Conservation (phyloP, 768 basidiomycete species). For the Rhodosporidiobolus odoratus region DNA sequence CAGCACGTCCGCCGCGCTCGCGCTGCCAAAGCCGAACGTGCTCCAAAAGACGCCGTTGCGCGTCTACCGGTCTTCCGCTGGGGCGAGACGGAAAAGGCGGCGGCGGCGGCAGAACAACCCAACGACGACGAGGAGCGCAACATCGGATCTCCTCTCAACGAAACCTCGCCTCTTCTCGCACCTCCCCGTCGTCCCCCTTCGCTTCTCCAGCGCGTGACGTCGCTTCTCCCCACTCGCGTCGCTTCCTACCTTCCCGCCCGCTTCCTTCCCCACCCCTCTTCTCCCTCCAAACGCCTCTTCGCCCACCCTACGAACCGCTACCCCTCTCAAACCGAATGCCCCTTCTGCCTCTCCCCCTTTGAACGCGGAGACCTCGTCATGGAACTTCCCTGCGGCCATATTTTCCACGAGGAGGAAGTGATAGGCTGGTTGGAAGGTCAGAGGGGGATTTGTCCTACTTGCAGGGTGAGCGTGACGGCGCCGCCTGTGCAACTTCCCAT, state of each 20-base stretch:
- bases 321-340: conserved; percentile 60
- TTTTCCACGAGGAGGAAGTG: conserved; percentile 65
- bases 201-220: conserved; percentile 16
- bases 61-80: conserved; percentile 75
- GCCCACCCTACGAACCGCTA: conserved; percentile 9
- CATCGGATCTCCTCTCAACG: conserved; percentile 16
- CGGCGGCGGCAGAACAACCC: conserved; percentile 50
- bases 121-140: conserved; percentile 27
- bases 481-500: background rate
- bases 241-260: background rate
- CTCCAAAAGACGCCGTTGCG: conserved; percentile 72
- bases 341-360: conserved; percentile 86
- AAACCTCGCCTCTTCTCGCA: conserved; percentile 29
- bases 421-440: conserved; percentile 87
- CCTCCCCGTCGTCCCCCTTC: conserved; percentile 14
- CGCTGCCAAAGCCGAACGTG: conserved; percentile 62
- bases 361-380: conserved; percentile 80
- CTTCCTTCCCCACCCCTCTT: background rate
- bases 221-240: background rate
- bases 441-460: conserved; percentile 50
- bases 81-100: conserved; percentile 56
- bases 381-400: conserved; percentile 86
- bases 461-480: conserved; percentile 10
- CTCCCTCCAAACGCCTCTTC: conserved; percentile 2
- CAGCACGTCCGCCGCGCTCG: conserved; percentile 80